Evolutionary conservation across 108 stramenopile species (phyloP), one percentile per base, ranked within the genome.

Genomic region (Nitzschia sp.): DNA sequence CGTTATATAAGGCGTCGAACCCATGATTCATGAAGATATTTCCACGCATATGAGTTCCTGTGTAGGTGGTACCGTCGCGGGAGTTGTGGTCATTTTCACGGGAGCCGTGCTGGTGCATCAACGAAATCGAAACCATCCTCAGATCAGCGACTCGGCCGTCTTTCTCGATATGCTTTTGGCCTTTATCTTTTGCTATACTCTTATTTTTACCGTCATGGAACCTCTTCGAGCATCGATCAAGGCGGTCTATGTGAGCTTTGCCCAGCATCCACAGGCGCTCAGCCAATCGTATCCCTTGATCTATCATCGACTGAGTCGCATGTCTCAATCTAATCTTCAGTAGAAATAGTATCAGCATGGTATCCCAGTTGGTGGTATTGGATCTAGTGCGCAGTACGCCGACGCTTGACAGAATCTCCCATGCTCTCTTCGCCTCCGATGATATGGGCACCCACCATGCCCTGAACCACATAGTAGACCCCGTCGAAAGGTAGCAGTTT

Each of bases 131-230:
- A 57, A 53, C 47, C 46, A 60, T 48, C 68, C 75, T 0, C 21
- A 59, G 17, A 53, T 75, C 0, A 22, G 69, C 21, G 89, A 90
- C 73, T 50, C 60, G 28, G 72, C 80, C 25, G 64, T 93, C 3
- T 69, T 83, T 13, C 61, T 86, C 58, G 78, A 84, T 41, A 79
- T 91, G 85, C 27, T 94, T n/a, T 31, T 90, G 53, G 62, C 86
- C 13, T 89, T 86, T 56, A 68, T 88, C 47, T 58, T 91, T 44
- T 83, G 82, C 66, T 91, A 94, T 69, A 87, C 86, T 1, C 53
- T 94, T 54, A 67, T 91, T 0, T 88, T 90, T 47, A 94, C 93
- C 1, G 88, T 87, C 25, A 77, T 94, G 87, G 93, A 94, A 71
- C 93, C 93, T 3, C 66, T 94, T 45, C 80, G 88, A 44, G 86